phyloP scores from a whole-genome alignment of 164 flowering plant species.

The Piper longum region DNA sequence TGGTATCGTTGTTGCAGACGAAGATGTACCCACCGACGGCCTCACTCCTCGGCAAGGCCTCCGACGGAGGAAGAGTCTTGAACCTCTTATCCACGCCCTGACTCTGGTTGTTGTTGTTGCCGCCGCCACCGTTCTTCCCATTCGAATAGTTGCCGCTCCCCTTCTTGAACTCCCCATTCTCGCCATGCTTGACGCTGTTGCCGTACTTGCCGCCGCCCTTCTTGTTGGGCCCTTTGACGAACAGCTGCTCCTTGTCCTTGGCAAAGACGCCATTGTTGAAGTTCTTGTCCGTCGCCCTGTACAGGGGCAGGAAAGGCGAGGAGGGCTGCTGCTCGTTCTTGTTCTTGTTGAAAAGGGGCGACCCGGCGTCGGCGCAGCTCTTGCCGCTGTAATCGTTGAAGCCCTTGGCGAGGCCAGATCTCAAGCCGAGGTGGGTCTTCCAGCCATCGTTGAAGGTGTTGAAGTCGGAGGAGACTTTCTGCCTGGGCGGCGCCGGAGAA shows the following conservation, averaged over 20 bases:
- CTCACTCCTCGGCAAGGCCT: conserved; percentile 73
- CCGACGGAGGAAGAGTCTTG: conserved; percentile 85
- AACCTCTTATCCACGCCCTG: conserved; percentile 63
- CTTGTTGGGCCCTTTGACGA: conserved; percentile 1
- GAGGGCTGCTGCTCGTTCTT: conserved; percentile 6
- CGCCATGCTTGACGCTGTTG: conserved; percentile 2
- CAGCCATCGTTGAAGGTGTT: conserved; percentile 37
- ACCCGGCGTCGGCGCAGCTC: too few species aligned
- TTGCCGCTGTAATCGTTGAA: neutral
- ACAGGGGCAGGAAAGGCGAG: neutral
- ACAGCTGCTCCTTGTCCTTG: neutral
- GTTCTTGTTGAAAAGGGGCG: neutral
- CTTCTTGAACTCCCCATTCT: neutral
- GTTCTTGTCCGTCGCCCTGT: neutral
- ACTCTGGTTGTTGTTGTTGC: conserved; percentile 13
- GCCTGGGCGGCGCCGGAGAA: conserved; percentile 23
- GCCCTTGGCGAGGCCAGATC: conserved; percentile 1
- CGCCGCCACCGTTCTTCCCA: conserved; percentile 11
- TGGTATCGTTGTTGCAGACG: conserved; percentile 95
- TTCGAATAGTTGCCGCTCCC: neutral
- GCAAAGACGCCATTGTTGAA: conserved; percentile 26
- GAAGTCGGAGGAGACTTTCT: conserved; percentile 10
- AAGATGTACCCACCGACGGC: conserved; percentile 87
- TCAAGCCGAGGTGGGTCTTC: conserved; percentile 15
- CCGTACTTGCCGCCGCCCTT: conserved; percentile 4